Evolutionary conservation across 148 eudicot species (phyloP).

Genomic region (Tetragonia tetragonoides): DNA sequence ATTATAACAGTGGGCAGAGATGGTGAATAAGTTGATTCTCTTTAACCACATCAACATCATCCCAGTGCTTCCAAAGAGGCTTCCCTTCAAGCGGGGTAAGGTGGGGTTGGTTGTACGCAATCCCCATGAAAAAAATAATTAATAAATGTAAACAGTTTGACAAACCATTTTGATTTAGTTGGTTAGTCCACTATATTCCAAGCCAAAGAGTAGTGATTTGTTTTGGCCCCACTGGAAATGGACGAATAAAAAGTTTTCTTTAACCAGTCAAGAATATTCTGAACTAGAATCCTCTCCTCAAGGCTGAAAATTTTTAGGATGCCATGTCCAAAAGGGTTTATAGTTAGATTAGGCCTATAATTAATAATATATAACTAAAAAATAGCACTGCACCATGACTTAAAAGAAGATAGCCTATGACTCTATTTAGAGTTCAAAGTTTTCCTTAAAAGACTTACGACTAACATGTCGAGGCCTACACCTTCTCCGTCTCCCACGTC

Average conservation of each 20-base stretch:
- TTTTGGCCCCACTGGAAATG: too few species aligned
- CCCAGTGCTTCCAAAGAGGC: too few species aligned
- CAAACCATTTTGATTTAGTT: too few species aligned
- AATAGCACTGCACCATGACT: neutral
- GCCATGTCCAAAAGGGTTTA: neutral
- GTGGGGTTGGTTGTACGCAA: too few species aligned
- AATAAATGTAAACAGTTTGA: too few species aligned
- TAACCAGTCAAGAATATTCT: too few species aligned
- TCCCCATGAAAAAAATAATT: too few species aligned
- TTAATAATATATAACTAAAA: neutral
- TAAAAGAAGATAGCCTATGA: constrained; percentile 14
- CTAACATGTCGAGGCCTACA: constrained; percentile 50
- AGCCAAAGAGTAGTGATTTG: too few species aligned
- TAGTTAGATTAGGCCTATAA: neutral
- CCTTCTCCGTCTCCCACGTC: constrained; percentile 59
- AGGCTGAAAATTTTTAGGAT: neutral
- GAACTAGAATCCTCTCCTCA: neutral
- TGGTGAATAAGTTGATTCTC: neutral
- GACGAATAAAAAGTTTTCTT: too few species aligned
- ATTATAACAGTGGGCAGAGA: neutral
- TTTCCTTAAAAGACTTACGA: constrained; percentile 48
- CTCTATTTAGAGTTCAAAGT: constrained; percentile 31
- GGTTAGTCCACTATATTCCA: too few species aligned
- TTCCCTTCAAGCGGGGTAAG: too few species aligned
- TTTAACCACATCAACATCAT: neutral